Conservation (phyloP, 1,139 yeast genomes). For the Hansenula sp. region DNA sequence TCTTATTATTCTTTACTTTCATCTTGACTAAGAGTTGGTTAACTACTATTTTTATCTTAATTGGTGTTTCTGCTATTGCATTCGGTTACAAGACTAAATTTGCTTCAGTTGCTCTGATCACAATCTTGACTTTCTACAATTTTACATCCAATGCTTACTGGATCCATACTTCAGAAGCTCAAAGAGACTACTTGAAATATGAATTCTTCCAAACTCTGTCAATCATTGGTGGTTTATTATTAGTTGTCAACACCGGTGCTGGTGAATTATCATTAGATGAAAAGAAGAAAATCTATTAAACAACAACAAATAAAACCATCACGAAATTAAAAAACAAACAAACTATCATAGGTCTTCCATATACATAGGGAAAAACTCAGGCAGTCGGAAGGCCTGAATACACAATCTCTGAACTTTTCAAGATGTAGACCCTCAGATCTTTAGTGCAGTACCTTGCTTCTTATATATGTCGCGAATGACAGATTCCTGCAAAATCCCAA, state of each 20-base stretch:
- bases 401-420: no score
- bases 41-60: conserved; percentile 56
- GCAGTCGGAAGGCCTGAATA: no score
- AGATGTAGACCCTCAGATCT: no score
- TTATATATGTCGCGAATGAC: no score
- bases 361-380: no score
- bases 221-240: conserved; percentile 88
- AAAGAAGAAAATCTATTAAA: conserved; percentile 86
- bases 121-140: conserved; percentile 73
- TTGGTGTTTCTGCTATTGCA: conserved; percentile 78
- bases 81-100: conserved; percentile 93
- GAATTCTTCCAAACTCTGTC: conserved; percentile 94
- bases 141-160: conserved; percentile 85
- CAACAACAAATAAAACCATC: background rate
- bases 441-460: no score
- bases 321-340: no score
- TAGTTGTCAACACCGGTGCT: conserved; percentile 94
- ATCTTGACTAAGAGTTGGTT: conserved; percentile 76
- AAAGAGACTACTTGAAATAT: conserved; percentile 86
- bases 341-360: no score
- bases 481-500: no score
- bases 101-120: conserved; percentile 76
- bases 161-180: conserved; percentile 69
- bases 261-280: conserved; percentile 93
- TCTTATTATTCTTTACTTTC: conserved; percentile 82